phyloP scores from a whole-genome alignment of 805 yeast genomes.

The Hanseniaspora singularis region DNA sequence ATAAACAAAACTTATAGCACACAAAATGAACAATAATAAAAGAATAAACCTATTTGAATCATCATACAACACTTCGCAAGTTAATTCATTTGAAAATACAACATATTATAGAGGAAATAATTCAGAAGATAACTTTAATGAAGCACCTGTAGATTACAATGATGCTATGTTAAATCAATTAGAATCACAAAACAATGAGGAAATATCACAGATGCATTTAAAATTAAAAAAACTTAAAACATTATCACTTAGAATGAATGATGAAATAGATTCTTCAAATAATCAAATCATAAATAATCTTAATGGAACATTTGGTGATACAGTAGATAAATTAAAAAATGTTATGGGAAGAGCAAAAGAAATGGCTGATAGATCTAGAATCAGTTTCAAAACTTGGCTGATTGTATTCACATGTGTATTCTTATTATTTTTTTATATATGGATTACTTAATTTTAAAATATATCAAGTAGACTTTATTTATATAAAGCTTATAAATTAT shows the following conservation, averaged over 20 bases:
- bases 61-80: constrained; percentile 7
- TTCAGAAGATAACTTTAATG: constrained; percentile 6
- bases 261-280: constrained; percentile 46
- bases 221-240: constrained; percentile 46
- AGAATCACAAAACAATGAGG: constrained; percentile 57
- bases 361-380: constrained; percentile 53
- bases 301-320: constrained; percentile 36
- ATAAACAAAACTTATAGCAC: constrained; percentile 7
- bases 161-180: constrained; percentile 46
- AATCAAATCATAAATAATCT: constrained; percentile 33
- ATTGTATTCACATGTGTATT: constrained; percentile 37
- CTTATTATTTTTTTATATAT: constrained; percentile 41
- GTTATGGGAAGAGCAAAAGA: constrained; percentile 47
- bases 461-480: too few relatives aligned
- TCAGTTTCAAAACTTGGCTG: constrained; percentile 55
- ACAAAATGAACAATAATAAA: constrained; percentile 21
- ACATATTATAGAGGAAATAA: constrained; percentile 7
- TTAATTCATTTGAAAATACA: neutral
- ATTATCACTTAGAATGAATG: constrained; percentile 48
- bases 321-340: constrained; percentile 37
- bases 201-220: constrained; percentile 41
- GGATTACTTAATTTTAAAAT: constrained; percentile 26
- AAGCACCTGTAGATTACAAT: constrained; percentile 31
- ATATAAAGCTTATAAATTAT: too few relatives aligned
- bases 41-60: constrained; percentile 27